Conservation (phyloP, 352 stramenopile genomes). For the Nothophytophthora sp. region DNA sequence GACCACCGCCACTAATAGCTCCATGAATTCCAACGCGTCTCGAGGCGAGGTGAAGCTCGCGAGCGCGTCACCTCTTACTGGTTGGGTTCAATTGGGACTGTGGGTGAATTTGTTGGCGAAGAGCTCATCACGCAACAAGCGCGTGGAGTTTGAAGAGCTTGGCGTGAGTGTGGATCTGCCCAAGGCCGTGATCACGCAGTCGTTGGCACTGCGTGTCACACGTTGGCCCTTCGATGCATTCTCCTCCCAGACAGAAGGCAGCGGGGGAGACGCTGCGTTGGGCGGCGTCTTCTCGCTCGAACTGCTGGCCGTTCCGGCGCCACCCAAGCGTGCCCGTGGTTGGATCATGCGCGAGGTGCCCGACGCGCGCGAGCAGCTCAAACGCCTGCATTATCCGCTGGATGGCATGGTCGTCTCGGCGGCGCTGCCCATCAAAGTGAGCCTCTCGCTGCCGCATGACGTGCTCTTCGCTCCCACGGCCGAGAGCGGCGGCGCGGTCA, state of each 20-base stretch:
- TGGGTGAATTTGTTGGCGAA: constrained; percentile 81
- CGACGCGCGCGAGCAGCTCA: constrained; percentile 53
- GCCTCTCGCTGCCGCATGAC: constrained; percentile 45
- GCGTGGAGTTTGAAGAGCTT: constrained; percentile 72
- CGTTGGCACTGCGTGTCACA: constrained; percentile 59
- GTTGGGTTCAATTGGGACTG: constrained; percentile 56
- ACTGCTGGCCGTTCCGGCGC: constrained; percentile 62
- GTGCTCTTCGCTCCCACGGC: constrained; percentile 41
- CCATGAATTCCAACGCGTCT: constrained; percentile 22
- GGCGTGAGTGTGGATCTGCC: constrained; percentile 71
- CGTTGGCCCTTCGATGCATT: constrained; percentile 65
- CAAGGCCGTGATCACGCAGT: constrained; percentile 79
- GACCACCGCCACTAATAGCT: constrained; percentile 3
- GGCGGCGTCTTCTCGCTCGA: constrained; percentile 72
- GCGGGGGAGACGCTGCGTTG: constrained; percentile 40
- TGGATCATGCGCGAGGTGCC: constrained; percentile 81
- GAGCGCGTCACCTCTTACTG: constrained; percentile 34
- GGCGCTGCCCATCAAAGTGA: constrained; percentile 66
- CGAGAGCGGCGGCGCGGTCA: not conserved
- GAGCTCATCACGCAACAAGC: constrained; percentile 72
- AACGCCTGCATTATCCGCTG: constrained; percentile 71
- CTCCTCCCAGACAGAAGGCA: constrained; percentile 12
- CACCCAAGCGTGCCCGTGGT: constrained; percentile 67
- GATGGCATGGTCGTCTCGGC: constrained; percentile 75
- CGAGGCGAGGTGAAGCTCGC: constrained; percentile 72